These are phyloP conservation scores for Aphanocladium album DNA, from an alignment of 2,329 filamentous ascomycete species.

Conservation along the genomic window DNA sequence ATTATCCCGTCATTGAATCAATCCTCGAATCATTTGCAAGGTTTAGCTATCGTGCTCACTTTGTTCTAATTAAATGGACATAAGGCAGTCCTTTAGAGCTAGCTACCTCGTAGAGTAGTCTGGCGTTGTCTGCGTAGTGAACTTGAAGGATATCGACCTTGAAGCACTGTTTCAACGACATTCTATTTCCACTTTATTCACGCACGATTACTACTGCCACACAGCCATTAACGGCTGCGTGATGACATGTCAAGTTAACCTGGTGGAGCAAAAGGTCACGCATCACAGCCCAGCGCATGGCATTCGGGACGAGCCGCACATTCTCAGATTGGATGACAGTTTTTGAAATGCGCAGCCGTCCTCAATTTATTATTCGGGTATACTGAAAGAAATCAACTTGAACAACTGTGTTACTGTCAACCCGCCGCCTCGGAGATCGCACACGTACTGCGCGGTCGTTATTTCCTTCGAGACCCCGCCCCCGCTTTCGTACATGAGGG, in stretches of 20 bases:
- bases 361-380: neutral
- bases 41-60: no score
- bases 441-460: neutral
- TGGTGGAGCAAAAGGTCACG: constrained; percentile 1
- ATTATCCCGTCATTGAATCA: no score
- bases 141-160: neutral
- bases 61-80: no score
- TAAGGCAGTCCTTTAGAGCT: no score
- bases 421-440: neutral
- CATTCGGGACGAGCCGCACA: constrained; percentile 8
- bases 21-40: no score
- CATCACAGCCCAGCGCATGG: neutral
- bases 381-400: neutral
- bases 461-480: constrained; percentile 6
- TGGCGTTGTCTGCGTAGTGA: neutral
- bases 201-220: neutral
- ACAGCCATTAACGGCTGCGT: neutral
- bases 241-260: neutral
- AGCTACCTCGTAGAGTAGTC: no score
- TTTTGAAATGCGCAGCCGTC: neutral
- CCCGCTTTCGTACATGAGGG: constrained; percentile 3
- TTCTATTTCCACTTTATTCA: neutral
- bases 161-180: neutral
- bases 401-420: neutral
- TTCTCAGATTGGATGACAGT: neutral